Evolutionary conservation across 1,284 basidiomycete genomes (phyloP), one percentile per base, ranked within the genome.

Genomic region (Blastosporella zonata): DNA sequence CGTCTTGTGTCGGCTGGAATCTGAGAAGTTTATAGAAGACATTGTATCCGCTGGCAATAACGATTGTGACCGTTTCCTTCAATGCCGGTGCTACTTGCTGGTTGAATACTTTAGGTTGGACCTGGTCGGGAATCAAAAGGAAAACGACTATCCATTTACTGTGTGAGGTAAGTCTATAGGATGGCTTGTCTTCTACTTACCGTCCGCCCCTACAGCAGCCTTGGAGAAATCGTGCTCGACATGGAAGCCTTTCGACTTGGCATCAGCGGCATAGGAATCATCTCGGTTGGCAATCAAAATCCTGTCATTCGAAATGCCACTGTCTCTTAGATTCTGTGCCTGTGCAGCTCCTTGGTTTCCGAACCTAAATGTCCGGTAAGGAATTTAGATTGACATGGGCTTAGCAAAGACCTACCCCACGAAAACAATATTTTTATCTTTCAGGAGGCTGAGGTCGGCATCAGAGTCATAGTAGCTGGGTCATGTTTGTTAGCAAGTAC

Each of bases 291-390:
- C 80, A 54, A 84, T 70, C 49, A 82, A 51, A 53, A 84, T 83
- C 35, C 69, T 72, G 13, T 82, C 78, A 55, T 82, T 83, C 3
- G 78, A 69, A 47, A 83, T 77, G 4, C 82, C 82, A 44, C 77
- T 72, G 54, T 83, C 81, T n/a, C 82, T 72, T 47, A 83, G 57
- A 55, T 84, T 84, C 63, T 83, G 80, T 2, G 82, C 81, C 60
- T 83, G 81, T 34, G 81, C 81, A 38, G 82, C 77, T 25, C 81
- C 81, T 62, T 84, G 81, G 62, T 83, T 83, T 40, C 81, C 81
- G 60, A 82, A 84, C 5, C 81, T 83, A 46, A 22, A n/a, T 25
- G 34, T 43, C 48, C 28, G 18, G 40, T 41, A 25, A 20, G 27
- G 33, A 21, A 28, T 17, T 29, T 21, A 27, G 21, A 25, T 13